Evolutionary conservation across 2,329 filamentous ascomycete species (phyloP).

Genomic region (Apiospora aurea): DNA sequence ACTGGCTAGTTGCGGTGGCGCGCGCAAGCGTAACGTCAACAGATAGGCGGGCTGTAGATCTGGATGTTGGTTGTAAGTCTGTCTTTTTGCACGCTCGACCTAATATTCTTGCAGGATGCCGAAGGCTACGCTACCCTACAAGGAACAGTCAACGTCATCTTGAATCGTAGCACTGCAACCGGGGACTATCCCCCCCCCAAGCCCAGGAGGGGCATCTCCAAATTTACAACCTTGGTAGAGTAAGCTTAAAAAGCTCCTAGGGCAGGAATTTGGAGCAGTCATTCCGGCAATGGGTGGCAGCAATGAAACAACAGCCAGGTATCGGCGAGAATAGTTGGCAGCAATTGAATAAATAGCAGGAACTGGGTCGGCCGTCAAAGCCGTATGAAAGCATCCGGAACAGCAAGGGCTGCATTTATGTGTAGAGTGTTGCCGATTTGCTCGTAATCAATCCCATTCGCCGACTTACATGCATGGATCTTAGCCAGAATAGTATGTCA

Average conservation of each 20-base stretch:
- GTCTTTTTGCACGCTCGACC: background rate
- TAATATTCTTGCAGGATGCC: constrained; percentile 4
- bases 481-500: background rate
- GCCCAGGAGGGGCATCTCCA: constrained; percentile 1
- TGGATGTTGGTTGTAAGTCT: background rate
- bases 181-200: background rate
- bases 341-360: background rate
- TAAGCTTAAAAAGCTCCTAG: background rate
- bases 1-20: background rate
- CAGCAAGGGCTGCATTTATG: background rate
- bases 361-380: background rate
- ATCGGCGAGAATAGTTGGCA: background rate
- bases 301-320: background rate
- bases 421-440: background rate
- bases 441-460: background rate
- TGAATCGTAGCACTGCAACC: background rate
- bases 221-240: background rate
- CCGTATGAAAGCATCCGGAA: background rate
- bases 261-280: background rate
- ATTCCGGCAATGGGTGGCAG: background rate
- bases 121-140: background rate
- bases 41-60: background rate
- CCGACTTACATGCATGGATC: background rate
- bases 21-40: background rate
- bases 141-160: background rate